These are phyloP conservation scores for Fusarium tricinctum DNA, from an alignment of 2,329 filamentous ascomycete genomes.

Conservation along the genomic window DNA sequence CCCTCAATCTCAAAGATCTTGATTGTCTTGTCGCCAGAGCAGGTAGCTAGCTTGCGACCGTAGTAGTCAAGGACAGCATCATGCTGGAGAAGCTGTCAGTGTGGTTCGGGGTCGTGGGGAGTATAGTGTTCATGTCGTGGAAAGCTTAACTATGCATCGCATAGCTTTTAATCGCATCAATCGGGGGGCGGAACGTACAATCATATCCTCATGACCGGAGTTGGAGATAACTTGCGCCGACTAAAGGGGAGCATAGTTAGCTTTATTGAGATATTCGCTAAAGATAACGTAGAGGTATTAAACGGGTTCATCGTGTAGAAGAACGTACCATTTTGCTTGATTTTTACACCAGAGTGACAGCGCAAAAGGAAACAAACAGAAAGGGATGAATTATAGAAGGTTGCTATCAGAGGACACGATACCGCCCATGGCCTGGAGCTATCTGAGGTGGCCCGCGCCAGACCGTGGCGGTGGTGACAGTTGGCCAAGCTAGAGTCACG, in stretches of 20 bases:
- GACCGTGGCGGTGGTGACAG: conserved; percentile 49
- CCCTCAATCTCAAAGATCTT: conserved; percentile 99
- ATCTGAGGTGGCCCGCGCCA: conserved; percentile 32
- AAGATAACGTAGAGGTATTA: neutral
- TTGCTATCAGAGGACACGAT: conserved; percentile 51
- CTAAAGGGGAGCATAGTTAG: conserved; percentile 53
- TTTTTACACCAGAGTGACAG: conserved; percentile 30
- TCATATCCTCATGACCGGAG: conserved; percentile 94
- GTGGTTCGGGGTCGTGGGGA: conserved; percentile 27
- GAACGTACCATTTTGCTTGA: conserved; percentile 47
- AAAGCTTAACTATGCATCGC: conserved; percentile 15
- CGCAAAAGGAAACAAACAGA: conserved; percentile 32
- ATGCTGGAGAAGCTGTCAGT: conserved; percentile 70
- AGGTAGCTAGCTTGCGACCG: conserved; percentile 93
- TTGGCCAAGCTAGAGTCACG: conserved; percentile 46
- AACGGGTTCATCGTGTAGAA: neutral
- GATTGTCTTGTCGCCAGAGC: conserved; percentile 97
- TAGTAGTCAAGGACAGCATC: conserved; percentile 99
- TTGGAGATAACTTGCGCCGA: conserved; percentile 62
- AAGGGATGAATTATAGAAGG: conserved; percentile 36
- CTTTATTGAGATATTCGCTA: conserved; percentile 11
- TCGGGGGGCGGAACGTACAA: conserved; percentile 75
- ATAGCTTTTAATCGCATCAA: conserved; percentile 18
- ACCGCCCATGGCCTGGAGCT: conserved; percentile 49
- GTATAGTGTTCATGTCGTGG: neutral